Percentiles rank a stretch among this genome's conserved stretches.
Evolutionary conservation across 306 rosid genomes (phyloP).

Genomic region (Castanea mollissima): DNA sequence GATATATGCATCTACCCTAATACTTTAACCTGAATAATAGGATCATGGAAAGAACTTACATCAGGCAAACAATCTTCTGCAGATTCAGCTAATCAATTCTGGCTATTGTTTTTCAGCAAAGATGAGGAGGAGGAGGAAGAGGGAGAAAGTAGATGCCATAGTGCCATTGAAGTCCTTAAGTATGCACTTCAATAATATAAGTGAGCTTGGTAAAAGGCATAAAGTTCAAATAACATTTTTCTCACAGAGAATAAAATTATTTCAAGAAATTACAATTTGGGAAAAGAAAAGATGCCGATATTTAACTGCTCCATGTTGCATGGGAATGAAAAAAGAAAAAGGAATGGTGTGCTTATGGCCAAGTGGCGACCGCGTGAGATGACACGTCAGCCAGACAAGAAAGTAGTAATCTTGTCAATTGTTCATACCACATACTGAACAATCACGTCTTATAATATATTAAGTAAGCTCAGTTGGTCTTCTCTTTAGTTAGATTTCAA

Average conservation of each 20-base stretch:
- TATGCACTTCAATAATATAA: background rate
- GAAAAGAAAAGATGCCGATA: conserved; percentile 34
- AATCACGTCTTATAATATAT: conserved; percentile 16
- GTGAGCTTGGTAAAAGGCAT: background rate
- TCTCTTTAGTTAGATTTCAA: background rate
- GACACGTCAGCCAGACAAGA: conserved; percentile 17
- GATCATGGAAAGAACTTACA: conserved; percentile 3
- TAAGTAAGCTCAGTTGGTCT: background rate
- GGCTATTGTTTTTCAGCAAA: background rate
- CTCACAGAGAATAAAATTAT: background rate
- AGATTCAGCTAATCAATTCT: background rate
- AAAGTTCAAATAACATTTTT: background rate
- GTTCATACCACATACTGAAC: conserved; percentile 28
- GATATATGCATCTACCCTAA: background rate
- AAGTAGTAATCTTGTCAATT: conserved; percentile 12
- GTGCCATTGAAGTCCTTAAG: background rate
- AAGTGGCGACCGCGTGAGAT: conserved; percentile 15
- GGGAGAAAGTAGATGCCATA: background rate
- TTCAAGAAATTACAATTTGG: conserved; percentile 14
- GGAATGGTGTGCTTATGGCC: conserved; percentile 30
- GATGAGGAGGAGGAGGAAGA: background rate
- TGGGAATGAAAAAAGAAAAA: conserved; percentile 24
- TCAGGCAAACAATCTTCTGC: background rate
- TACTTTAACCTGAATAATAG: background rate
- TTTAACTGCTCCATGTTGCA: conserved; percentile 39